Conservation (phyloP, 2,329 filamentous ascomycete genomes). For the Aspergillus proliferans region DNA sequence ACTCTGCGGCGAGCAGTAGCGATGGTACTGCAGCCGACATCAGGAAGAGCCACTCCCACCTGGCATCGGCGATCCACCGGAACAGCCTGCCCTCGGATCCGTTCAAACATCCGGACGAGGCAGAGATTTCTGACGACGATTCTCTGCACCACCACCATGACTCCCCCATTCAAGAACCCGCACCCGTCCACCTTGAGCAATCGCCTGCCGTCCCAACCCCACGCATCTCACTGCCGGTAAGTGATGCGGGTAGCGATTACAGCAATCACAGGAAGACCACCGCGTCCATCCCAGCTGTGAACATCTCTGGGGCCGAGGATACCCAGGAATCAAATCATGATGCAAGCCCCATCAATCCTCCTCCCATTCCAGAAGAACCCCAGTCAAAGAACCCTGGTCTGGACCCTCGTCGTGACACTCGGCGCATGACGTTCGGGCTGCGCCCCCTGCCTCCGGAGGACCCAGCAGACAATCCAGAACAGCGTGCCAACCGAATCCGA, state of each 20-base stretch:
- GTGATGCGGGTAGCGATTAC: slow-evolving; percentile 50
- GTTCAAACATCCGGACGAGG: neutral
- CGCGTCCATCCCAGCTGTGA: slow-evolving; percentile 34
- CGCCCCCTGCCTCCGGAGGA: slow-evolving; percentile 85
- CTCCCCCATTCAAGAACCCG: neutral
- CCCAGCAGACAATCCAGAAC: slow-evolving; percentile 82
- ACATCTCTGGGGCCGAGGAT: slow-evolving; percentile 21
- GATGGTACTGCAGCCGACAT: slow-evolving; percentile 9
- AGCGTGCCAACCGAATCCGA: slow-evolving; percentile 89
- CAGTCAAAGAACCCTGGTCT: slow-evolving; percentile 15
- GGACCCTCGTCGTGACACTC: slow-evolving; percentile 36
- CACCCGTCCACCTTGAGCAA: slow-evolving; percentile 10
- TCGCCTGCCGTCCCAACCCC: slow-evolving; percentile 20
- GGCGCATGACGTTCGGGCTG: slow-evolving; percentile 56
- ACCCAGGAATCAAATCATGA: slow-evolving; percentile 10
- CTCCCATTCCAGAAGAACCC: slow-evolving; percentile 19
- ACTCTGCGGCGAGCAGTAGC: slow-evolving; percentile 2
- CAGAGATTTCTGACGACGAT: slow-evolving; percentile 6
- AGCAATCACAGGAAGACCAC: slow-evolving; percentile 50
- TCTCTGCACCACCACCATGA: slow-evolving; percentile 11
- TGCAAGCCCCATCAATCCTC: slow-evolving; percentile 8
- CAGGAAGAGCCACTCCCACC: neutral
- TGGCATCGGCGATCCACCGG: neutral
- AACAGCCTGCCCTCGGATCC: slow-evolving; percentile 5
- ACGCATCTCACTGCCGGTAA: slow-evolving; percentile 35